Percentiles rank a stretch among this genome's conserved stretches.
Evolutionary conservation across 1,139 yeast species (phyloP).

Genomic region (Debaryomyces robertsiae): DNA sequence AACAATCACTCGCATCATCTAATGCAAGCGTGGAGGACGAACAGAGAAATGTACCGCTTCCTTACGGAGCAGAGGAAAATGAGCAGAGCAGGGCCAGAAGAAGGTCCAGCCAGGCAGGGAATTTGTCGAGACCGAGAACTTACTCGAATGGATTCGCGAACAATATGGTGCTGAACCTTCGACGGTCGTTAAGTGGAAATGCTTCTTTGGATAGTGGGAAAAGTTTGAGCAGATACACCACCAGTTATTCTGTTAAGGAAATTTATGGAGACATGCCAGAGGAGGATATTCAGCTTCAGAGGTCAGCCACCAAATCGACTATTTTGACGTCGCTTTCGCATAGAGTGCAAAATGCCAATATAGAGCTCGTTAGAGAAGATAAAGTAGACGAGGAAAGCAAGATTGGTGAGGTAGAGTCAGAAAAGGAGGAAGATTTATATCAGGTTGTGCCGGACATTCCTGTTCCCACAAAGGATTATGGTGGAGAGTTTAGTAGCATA

Average conservation of each 20-base stretch:
- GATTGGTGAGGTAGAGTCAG: constrained; percentile 7
- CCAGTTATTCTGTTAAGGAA: constrained; percentile 30
- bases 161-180: not conserved
- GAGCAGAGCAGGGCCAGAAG: constrained; percentile 1
- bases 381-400: constrained; percentile 13
- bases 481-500: constrained; percentile 49
- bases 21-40: not conserved
- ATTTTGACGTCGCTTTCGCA: constrained; percentile 32
- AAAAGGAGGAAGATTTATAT: constrained; percentile 16
- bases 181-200: constrained; percentile 4
- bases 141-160: not conserved
- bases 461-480: constrained; percentile 48
- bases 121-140: constrained; percentile 1
- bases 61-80: not conserved
- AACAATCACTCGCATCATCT: not conserved
- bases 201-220: constrained; percentile 6
- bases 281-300: constrained; percentile 27
- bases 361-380: constrained; percentile 12
- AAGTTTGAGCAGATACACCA: constrained; percentile 15
- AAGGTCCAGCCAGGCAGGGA: not conserved
- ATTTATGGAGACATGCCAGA: constrained; percentile 32
- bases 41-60: not conserved
- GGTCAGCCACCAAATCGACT: constrained; percentile 39
- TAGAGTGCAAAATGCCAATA: constrained; percentile 20
- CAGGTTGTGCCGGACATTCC: constrained; percentile 35